Evolutionary conservation across 2,329 filamentous ascomycete genomes (phyloP).

Genomic region (Torrubiella hemipterigena): DNA sequence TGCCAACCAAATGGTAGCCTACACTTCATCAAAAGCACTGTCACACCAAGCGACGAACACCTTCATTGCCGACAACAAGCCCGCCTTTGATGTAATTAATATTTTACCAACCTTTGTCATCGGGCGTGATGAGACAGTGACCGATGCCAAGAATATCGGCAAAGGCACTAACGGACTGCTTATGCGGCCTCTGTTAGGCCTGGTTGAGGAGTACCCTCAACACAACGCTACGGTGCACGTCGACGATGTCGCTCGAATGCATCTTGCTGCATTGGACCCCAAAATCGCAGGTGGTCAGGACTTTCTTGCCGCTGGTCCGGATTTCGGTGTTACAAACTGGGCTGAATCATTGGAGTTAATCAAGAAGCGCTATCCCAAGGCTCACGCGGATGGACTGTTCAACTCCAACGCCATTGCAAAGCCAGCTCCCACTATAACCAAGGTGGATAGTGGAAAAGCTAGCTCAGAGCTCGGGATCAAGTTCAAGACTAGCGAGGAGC

Average conservation of each 20-base stretch:
- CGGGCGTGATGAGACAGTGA: slow-evolving; percentile 21
- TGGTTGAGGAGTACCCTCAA: background rate
- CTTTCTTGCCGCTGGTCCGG: background rate
- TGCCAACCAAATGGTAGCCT: slow-evolving; percentile 19
- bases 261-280: background rate
- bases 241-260: slow-evolving; percentile 1
- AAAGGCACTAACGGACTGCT: background rate
- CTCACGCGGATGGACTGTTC: background rate
- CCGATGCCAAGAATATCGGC: slow-evolving; percentile 12
- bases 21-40: slow-evolving; percentile 21
- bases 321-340: background rate
- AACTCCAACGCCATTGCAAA: background rate
- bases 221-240: background rate
- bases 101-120: slow-evolving; percentile 23
- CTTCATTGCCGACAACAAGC: slow-evolving; percentile 18
- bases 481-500: background rate
- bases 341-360: background rate
- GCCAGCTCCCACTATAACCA: background rate
- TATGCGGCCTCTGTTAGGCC: background rate
- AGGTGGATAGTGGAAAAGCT: background rate
- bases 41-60: slow-evolving; percentile 19
- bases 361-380: background rate
- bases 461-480: background rate
- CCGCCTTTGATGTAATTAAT: slow-evolving; percentile 21
- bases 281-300: background rate